Percentiles rank a stretch among this genome's conserved stretches.
Conservation (phyloP, 2,329 filamentous ascomycete species). For the Samsoniella hepiali region DNA sequence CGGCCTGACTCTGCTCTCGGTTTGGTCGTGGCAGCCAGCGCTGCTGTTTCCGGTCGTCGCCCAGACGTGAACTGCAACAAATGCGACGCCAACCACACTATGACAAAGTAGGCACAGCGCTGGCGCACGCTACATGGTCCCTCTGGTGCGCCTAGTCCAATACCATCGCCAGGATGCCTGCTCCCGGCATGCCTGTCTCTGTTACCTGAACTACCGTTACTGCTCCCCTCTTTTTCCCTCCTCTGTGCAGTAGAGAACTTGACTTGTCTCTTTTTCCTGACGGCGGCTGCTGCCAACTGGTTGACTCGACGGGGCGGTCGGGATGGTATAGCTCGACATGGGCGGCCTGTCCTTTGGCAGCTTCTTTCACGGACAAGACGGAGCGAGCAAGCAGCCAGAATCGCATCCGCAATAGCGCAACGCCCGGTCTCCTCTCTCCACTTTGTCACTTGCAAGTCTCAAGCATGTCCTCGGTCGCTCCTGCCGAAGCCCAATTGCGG, state of each 20-base stretch:
- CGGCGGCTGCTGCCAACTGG: not conserved
- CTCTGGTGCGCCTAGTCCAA: constrained; percentile 3
- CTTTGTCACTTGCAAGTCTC: constrained; percentile 7
- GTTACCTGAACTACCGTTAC: not conserved
- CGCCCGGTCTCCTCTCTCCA: constrained; percentile 9
- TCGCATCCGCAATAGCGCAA: constrained; percentile 13
- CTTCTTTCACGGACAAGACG: not conserved
- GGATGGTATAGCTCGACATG: not conserved
- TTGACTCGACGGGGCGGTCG: constrained; percentile 1
- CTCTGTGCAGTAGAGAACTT: not conserved
- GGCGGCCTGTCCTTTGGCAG: not conserved
- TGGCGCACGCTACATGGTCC: constrained; percentile 6
- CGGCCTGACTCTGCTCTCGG: not conserved
- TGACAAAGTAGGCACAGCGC: constrained; percentile 13
- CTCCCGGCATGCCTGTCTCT: constrained; percentile 5
- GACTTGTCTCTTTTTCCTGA: constrained; percentile 4
- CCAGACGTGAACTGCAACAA: constrained; percentile 5
- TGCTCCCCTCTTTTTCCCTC: constrained; percentile 6
- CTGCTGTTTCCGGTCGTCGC: constrained; percentile 11
- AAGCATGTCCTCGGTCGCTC: constrained; percentile 12
- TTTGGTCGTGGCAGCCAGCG: not conserved
- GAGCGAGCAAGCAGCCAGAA: not conserved
- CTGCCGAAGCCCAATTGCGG: constrained; percentile 10
- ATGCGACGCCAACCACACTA: constrained; percentile 14
- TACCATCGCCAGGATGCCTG: constrained; percentile 8